Conservation (phyloP, 371 early-diverging fungal genomes). For the Paraphysoderma sedebokerense region DNA sequence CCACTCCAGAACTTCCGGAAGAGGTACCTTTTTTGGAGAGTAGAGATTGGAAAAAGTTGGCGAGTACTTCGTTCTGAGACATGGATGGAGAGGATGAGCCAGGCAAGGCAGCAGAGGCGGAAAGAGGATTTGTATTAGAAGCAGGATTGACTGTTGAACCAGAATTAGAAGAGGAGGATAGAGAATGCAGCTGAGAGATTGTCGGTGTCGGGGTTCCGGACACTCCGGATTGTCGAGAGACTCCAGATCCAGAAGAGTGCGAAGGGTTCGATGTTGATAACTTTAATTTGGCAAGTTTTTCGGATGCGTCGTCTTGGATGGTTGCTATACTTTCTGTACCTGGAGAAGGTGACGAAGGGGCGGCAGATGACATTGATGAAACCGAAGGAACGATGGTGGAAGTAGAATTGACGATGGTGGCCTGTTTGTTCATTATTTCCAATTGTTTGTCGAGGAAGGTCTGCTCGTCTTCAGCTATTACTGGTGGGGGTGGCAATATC, state of each 20-base stretch:
- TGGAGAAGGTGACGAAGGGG: no score
- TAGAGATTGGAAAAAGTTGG: constrained; percentile 75
- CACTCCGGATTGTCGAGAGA: no score
- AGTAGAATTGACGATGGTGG: not conserved
- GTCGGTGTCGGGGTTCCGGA: no score
- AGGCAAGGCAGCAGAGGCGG: not conserved
- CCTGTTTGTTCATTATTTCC: constrained; percentile 23
- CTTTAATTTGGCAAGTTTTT: no score
- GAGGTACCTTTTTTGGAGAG: no score
- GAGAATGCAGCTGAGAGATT: no score
- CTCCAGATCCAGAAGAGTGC: no score
- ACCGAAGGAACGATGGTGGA: not conserved
- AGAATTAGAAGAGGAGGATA: constrained; percentile 6
- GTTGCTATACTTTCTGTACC: no score
- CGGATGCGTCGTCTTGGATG: no score
- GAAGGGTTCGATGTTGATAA: no score
- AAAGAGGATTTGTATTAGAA: not conserved
- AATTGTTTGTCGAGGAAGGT: constrained; percentile 56
- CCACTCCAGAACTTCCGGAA: no score
- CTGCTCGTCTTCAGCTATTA: constrained; percentile 66
- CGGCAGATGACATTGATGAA: not conserved
- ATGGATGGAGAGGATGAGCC: constrained; percentile 10
- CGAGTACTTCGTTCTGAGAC: constrained; percentile 53
- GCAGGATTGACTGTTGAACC: constrained; percentile 3
- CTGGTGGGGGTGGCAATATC: no score